phyloP scores from a whole-genome alignment of 2,329 filamentous ascomycete genomes.

The Apiospora marii region DNA sequence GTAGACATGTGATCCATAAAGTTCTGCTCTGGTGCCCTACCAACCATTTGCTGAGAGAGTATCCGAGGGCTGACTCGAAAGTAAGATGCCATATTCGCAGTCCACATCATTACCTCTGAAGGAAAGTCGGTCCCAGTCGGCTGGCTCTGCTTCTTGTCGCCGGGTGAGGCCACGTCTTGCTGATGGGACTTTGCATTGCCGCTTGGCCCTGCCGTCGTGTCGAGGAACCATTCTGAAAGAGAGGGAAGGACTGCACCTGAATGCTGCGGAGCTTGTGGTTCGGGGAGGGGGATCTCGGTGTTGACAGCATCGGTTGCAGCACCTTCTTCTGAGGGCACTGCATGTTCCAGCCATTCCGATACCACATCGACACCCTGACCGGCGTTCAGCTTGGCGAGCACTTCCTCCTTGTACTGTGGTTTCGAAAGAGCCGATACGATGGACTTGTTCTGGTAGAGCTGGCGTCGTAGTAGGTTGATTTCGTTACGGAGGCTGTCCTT shows the following conservation, averaged over 20 bases:
- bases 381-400: slow-evolving; percentile 59
- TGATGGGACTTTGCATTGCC: slow-evolving; percentile 50
- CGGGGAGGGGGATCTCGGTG: slow-evolving; percentile 31
- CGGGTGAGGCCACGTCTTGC: slow-evolving; percentile 54
- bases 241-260: slow-evolving; percentile 29
- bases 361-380: slow-evolving; percentile 64
- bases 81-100: slow-evolving; percentile 49
- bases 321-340: slow-evolving; percentile 36
- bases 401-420: slow-evolving; percentile 60
- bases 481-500: slow-evolving; percentile 68
- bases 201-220: slow-evolving; percentile 41
- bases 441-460: slow-evolving; percentile 62
- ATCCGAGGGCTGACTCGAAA: slow-evolving; percentile 60
- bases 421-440: slow-evolving; percentile 62
- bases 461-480: slow-evolving; percentile 63
- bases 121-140: no score
- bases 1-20: slow-evolving; percentile 59
- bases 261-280: slow-evolving; percentile 32
- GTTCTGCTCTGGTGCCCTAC: slow-evolving; percentile 43
- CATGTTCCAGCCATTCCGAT: slow-evolving; percentile 58
- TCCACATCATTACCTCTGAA: slow-evolving; percentile 55
- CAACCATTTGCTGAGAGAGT: slow-evolving; percentile 48
- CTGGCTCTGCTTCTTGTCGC: no score
- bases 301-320: slow-evolving; percentile 24
- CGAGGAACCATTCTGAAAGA: slow-evolving; percentile 40